These are phyloP conservation scores for Xerocomus tenax DNA, from an alignment of 1,284 basidiomycete species.

Conservation along the genomic window DNA sequence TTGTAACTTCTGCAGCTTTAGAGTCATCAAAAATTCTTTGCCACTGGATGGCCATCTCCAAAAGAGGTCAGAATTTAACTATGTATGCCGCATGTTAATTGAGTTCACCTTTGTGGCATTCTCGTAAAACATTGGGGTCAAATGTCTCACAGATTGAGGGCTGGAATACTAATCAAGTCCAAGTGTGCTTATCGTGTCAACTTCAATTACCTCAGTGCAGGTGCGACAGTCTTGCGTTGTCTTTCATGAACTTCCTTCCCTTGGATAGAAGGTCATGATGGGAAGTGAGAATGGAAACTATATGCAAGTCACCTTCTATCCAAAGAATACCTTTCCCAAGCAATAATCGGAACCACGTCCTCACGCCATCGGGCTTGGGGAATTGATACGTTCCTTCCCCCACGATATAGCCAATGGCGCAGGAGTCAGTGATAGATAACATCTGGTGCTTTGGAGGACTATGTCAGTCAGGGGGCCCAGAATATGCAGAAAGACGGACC, in stretches of 20 bases:
- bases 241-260: conserved; percentile 48
- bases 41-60: conserved; percentile 41
- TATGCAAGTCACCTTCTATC: conserved; percentile 42
- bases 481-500: conserved; percentile 26
- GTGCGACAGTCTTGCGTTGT: conserved; percentile 44
- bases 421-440: conserved; percentile 46
- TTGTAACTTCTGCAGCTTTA: conserved; percentile 32
- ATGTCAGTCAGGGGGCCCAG: conserved; percentile 4
- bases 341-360: conserved; percentile 51
- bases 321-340: conserved; percentile 55
- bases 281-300: neutral
- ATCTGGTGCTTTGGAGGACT: conserved; percentile 39
- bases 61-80: neutral
- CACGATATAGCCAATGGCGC: conserved; percentile 46
- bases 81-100: conserved; percentile 4
- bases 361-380: conserved; percentile 51
- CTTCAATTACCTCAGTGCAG: conserved; percentile 42
- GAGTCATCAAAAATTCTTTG: conserved; percentile 35
- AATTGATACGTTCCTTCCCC: conserved; percentile 46
- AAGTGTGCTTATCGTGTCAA: neutral
- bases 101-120: conserved; percentile 36
- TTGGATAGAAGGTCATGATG: conserved; percentile 14
- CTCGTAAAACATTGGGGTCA: conserved; percentile 44
- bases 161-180: conserved; percentile 26
- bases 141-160: conserved; percentile 42